Evolutionary conservation across 164 flowering plant genomes (phyloP).

Genomic region (Buxus sempervirens): DNA sequence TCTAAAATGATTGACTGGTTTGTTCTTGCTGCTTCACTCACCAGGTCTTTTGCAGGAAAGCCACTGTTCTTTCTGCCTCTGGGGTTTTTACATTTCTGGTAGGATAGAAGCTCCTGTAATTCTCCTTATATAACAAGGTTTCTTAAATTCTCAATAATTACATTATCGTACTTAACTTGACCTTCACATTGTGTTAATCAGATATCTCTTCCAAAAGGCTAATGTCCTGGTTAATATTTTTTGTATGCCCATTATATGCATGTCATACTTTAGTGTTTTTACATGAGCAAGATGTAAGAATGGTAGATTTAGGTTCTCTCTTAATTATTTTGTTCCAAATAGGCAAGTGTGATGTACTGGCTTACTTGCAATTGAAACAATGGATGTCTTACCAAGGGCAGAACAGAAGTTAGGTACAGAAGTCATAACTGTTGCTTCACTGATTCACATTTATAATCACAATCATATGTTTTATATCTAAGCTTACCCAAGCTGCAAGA

Average conservation of each 20-base stretch:
- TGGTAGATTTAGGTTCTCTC: neutral
- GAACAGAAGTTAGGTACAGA: neutral
- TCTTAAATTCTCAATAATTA: neutral
- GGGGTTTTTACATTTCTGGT: constrained; percentile 83
- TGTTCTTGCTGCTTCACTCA: constrained; percentile 18
- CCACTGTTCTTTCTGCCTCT: constrained; percentile 53
- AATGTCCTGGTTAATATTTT: no score
- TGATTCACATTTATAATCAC: neutral
- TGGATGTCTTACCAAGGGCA: neutral
- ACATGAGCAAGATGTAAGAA: neutral
- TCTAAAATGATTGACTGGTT: neutral
- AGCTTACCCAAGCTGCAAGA: no score
- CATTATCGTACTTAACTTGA: neutral
- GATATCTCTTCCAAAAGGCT: neutral
- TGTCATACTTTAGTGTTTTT: neutral
- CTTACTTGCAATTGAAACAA: neutral
- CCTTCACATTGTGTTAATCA: neutral
- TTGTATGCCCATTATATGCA: neutral
- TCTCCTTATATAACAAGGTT: neutral
- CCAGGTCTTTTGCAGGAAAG: constrained; percentile 84
- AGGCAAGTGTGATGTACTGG: neutral
- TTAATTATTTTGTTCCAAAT: neutral
- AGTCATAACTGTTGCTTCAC: neutral
- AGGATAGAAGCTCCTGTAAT: constrained; percentile 9
- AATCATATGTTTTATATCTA: no score